Conservation (phyloP, 805 yeast species). For the Lachancea lanzarotensis region DNA sequence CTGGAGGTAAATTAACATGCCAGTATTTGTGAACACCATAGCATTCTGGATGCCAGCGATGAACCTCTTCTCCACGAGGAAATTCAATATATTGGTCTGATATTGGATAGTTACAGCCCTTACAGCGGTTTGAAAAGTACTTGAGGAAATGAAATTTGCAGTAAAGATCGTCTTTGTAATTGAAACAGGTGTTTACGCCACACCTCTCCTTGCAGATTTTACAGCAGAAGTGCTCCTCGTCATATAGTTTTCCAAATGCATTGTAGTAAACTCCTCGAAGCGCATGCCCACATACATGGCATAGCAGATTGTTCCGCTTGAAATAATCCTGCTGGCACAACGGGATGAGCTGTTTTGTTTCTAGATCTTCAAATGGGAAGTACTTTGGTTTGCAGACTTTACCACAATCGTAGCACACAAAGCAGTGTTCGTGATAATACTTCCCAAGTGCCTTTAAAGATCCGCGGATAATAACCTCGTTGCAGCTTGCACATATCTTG, state of each 20-base stretch:
- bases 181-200: conserved; percentile 88
- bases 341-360: conserved; percentile 42
- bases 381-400: conserved; percentile 77
- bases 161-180: conserved; percentile 72
- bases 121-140: conserved; percentile 79
- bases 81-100: conserved; percentile 92
- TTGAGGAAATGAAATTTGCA: conserved; percentile 93
- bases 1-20: conserved; percentile 75
- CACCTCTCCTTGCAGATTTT: conserved; percentile 78
- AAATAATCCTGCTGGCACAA: conserved; percentile 93
- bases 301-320: conserved; percentile 74
- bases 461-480: conserved; percentile 54
- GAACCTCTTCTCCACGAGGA: conserved; percentile 81
- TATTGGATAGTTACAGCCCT: conserved; percentile 88
- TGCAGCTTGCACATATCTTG: conserved; percentile 48
- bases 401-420: conserved; percentile 80
- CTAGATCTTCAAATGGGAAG: conserved; percentile 62
- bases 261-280: conserved; percentile 90
- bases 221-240: conserved; percentile 92
- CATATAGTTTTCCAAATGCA: conserved; percentile 86
- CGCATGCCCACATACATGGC: conserved; percentile 78
- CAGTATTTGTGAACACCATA: conserved; percentile 96
- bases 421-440: conserved; percentile 82
- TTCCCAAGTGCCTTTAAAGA: conserved; percentile 78
- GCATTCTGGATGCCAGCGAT: conserved; percentile 99